Evolutionary conservation across 345 rosid species (phyloP).

Genomic region (Garcia nutans): DNA sequence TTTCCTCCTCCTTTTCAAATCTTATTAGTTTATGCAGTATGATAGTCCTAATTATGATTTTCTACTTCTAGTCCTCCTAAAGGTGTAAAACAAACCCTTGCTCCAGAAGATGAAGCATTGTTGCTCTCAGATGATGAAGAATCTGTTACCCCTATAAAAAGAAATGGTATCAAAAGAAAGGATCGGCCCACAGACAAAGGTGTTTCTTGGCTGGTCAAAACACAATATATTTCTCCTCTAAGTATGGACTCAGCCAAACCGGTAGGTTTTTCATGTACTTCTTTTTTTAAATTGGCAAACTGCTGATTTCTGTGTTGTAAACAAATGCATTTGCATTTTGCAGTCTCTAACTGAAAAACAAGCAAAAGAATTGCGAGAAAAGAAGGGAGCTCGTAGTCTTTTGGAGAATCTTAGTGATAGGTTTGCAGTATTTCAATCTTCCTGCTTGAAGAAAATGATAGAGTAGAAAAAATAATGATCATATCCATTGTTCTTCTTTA

Average conservation of each 20-base stretch:
- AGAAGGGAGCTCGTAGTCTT: constrained; percentile 68
- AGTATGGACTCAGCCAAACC: constrained; percentile 78
- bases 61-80: constrained; percentile 55
- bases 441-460: constrained; percentile 7
- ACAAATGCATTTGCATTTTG: constrained; percentile 23
- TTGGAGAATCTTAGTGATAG: constrained; percentile 76
- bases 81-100: constrained; percentile 55
- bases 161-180: constrained; percentile 81
- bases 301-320: constrained; percentile 17
- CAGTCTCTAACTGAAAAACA: constrained; percentile 95
- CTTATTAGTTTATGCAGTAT: background rate
- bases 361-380: constrained; percentile 88
- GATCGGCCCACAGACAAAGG: constrained; percentile 96
- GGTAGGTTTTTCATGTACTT: constrained; percentile 40
- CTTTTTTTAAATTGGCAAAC: constrained; percentile 3
- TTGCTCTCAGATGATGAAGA: constrained; percentile 83
- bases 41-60: constrained; percentile 19
- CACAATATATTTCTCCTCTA: constrained; percentile 90
- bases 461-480: background rate
- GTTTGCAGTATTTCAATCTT: constrained; percentile 42
- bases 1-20: background rate
- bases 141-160: constrained; percentile 69
- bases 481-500: background rate
- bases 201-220: constrained; percentile 94
- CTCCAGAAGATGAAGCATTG: constrained; percentile 87